Conservation (phyloP, 768 basidiomycete species). For the Kwoniella shandongensis region DNA sequence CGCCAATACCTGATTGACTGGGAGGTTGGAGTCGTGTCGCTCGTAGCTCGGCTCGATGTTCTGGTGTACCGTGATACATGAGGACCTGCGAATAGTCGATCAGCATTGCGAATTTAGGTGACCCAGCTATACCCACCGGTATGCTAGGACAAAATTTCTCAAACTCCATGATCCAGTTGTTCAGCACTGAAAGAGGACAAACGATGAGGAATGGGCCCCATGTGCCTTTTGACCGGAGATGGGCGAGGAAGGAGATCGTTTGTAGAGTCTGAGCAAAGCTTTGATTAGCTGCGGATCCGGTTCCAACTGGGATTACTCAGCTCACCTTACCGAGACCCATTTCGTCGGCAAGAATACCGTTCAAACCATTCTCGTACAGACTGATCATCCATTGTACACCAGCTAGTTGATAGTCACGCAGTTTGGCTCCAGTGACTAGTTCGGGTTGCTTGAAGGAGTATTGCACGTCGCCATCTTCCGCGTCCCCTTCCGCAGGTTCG, state of each 20-base stretch:
- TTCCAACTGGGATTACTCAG: not conserved
- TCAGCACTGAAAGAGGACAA: constrained; percentile 86
- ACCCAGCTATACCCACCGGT: constrained; percentile 58
- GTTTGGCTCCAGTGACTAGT: constrained; percentile 75
- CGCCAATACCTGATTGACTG: constrained; percentile 43
- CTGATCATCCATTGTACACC: constrained; percentile 95
- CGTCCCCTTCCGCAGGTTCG: constrained; percentile 16
- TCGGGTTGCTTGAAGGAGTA: constrained; percentile 62
- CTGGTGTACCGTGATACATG: constrained; percentile 84
- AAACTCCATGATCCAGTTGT: constrained; percentile 89
- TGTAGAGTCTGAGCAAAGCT: constrained; percentile 72
- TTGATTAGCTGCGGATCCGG: not conserved
- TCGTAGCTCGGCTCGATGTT: constrained; percentile 76
- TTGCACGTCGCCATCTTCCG: constrained; percentile 23
- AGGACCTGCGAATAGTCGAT: too few relatives aligned
- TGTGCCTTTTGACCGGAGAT: constrained; percentile 73
- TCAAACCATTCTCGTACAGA: constrained; percentile 66
- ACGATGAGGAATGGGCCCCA: constrained; percentile 80
- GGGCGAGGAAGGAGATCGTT: constrained; percentile 89
- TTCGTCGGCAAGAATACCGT: constrained; percentile 70
- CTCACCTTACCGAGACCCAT: constrained; percentile 78
- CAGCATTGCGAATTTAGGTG: too few relatives aligned
- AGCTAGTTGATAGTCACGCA: constrained; percentile 89
- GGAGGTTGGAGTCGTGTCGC: constrained; percentile 61
- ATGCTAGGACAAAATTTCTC: constrained; percentile 71